Evolutionary conservation across 2,329 filamentous ascomycete species (phyloP).

Genomic region (Uncinocarpus reesii): DNA sequence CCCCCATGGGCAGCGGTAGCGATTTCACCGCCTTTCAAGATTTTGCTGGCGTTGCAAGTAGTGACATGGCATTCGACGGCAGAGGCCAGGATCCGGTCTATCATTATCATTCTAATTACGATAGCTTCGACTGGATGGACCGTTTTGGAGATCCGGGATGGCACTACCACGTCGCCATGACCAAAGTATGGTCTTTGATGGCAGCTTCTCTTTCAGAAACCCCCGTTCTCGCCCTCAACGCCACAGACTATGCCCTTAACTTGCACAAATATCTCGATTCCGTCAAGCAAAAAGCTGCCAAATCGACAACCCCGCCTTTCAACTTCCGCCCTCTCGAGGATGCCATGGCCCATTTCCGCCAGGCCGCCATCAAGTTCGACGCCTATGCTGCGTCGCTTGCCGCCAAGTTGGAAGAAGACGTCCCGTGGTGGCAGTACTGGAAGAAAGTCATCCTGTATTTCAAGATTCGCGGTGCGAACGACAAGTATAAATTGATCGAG

Average conservation of each 20-base stretch:
- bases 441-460: conserved; percentile 55
- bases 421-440: conserved; percentile 73
- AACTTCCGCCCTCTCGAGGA: conserved; percentile 40
- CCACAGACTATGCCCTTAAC: conserved; percentile 52
- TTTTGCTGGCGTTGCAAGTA: conserved; percentile 54
- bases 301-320: conserved; percentile 20
- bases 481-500: conserved; percentile 75
- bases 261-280: conserved; percentile 39
- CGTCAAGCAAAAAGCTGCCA: conserved; percentile 20
- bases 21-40: conserved; percentile 69
- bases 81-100: conserved; percentile 44
- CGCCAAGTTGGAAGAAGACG: conserved; percentile 41
- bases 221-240: conserved; percentile 54
- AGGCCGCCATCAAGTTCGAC: conserved; percentile 44
- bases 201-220: conserved; percentile 52
- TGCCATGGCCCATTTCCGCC: conserved; percentile 41
- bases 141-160: conserved; percentile 59
- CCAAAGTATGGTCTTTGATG: conserved; percentile 55
- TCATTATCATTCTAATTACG: conserved; percentile 77
- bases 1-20: conserved; percentile 60
- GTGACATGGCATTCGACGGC: conserved; percentile 52
- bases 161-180: conserved; percentile 52
- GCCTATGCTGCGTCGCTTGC: conserved; percentile 39
- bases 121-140: conserved; percentile 76
- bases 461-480: conserved; percentile 58